Conservation (phyloP, 2,329 filamentous ascomycete genomes). For the Fusarium begoniae region DNA sequence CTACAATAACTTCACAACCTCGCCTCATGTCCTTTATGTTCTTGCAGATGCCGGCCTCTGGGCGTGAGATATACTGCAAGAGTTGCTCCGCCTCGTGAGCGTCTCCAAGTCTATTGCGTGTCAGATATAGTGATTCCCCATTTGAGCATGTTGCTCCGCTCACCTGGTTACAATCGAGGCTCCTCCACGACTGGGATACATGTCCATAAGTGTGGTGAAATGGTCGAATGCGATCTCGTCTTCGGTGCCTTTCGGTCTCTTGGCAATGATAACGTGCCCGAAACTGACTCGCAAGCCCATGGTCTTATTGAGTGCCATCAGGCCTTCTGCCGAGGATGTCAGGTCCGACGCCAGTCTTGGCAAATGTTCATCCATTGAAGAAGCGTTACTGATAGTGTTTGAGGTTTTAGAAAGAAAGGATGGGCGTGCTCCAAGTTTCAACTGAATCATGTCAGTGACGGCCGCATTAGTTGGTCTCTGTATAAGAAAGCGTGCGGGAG, state of each 20-base stretch:
- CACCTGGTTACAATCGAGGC: conserved; percentile 43
- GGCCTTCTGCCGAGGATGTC: conserved; percentile 30
- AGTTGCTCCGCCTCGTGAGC: conserved; percentile 21
- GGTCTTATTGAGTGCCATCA: conserved; percentile 39
- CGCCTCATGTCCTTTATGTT: conserved; percentile 13
- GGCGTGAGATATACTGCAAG: conserved; percentile 22
- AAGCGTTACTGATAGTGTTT: background rate
- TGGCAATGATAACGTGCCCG: conserved; percentile 42
- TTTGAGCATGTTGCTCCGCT: background rate
- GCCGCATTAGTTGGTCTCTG: conserved; percentile 37
- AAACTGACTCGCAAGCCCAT: conserved; percentile 48
- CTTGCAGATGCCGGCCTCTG: conserved; percentile 22
- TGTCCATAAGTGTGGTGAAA: conserved; percentile 39
- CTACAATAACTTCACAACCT: conserved; percentile 35
- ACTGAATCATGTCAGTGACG: conserved; percentile 25
- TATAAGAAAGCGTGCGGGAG: conserved; percentile 40
- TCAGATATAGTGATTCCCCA: conserved; percentile 8
- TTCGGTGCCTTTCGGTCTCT: conserved; percentile 38
- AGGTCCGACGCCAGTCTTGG: conserved; percentile 35
- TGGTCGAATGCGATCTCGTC: conserved; percentile 38
- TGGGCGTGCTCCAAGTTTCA: conserved; percentile 41
- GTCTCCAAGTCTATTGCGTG: conserved; percentile 22
- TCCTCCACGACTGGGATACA: conserved; percentile 45
- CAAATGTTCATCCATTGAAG: conserved; percentile 30
- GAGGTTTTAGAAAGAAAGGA: conserved; percentile 7